Percentiles rank a stretch among this genome's conserved stretches.
phyloP scores from a whole-genome alignment of 106 monocot genomes.

The Allium sativum region DNA sequence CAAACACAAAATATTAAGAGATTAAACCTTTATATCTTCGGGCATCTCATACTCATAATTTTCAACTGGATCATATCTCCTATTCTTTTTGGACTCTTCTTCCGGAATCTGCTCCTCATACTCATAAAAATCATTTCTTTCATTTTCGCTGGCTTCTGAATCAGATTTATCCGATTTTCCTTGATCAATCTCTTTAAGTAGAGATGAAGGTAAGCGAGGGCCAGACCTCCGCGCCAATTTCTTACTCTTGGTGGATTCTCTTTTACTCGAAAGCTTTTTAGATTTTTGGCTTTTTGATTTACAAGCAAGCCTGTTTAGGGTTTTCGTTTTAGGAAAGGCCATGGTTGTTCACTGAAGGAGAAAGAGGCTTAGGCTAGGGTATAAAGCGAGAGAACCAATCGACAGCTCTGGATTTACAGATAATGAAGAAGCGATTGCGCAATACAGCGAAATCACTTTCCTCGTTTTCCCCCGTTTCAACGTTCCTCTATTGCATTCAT shows the following conservation, averaged over 20 bases:
- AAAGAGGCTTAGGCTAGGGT: too few species aligned
- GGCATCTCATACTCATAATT: slow-evolving; percentile 92
- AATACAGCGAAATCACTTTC: too few species aligned
- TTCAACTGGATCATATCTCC: slow-evolving; percentile 77
- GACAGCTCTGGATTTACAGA: too few species aligned
- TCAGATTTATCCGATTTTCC: slow-evolving; percentile 8
- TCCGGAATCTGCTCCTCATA: slow-evolving; percentile 59
- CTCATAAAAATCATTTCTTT: slow-evolving; percentile 48
- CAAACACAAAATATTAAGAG: neutral
- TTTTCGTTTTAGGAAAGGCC: too few species aligned
- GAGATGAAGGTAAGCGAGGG: slow-evolving; percentile 50
- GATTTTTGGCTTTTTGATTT: neutral
- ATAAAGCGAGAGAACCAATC: too few species aligned
- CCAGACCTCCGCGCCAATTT: slow-evolving; percentile 18
- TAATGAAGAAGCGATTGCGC: too few species aligned
- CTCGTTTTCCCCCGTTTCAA: too few species aligned
- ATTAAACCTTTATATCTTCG: slow-evolving; percentile 54
- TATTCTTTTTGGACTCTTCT: slow-evolving; percentile 80
- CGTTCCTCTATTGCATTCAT: too few species aligned
- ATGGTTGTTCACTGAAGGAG: too few species aligned
- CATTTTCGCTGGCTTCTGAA: slow-evolving; percentile 4
- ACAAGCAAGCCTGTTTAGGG: too few species aligned
- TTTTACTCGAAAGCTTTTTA: slow-evolving; percentile 10
- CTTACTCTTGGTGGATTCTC: slow-evolving; percentile 3
- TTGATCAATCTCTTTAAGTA: slow-evolving; percentile 38